Evolutionary conservation across 495 filamentous ascomycete genomes (phyloP).

Genomic region (Hyphodiscus hymeniophilus): DNA sequence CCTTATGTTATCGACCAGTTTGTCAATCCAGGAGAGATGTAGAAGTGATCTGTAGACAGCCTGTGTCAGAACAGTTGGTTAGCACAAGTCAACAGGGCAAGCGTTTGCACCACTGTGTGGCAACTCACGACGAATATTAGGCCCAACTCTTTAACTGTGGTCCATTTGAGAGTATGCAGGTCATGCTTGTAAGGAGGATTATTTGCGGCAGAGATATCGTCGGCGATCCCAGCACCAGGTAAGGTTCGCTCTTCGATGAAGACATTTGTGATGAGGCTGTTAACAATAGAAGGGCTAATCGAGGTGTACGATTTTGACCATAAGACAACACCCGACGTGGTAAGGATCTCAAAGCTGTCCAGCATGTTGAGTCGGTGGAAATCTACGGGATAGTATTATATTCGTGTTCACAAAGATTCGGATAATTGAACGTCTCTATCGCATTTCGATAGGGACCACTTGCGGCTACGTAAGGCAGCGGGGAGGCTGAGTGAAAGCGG

Average conservation of each 20-base stretch:
- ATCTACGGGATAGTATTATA: background rate
- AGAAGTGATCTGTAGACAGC: slow-evolving; percentile 94
- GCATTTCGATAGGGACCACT: background rate
- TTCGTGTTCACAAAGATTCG: background rate
- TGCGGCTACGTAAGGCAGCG: background rate
- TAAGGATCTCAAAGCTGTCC: slow-evolving; percentile 92
- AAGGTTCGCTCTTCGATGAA: slow-evolving; percentile 89
- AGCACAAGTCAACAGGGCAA: slow-evolving; percentile 5
- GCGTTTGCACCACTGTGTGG: background rate
- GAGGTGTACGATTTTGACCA: slow-evolving; percentile 86
- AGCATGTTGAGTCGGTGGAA: slow-evolving; percentile 50
- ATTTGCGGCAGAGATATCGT: slow-evolving; percentile 44
- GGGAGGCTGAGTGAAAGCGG: background rate
- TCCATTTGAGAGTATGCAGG: slow-evolving; percentile 93
- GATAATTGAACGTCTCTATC: background rate
- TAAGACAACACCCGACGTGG: slow-evolving; percentile 90
- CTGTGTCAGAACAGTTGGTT: slow-evolving; percentile 34
- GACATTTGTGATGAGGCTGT: slow-evolving; percentile 90
- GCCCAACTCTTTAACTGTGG: slow-evolving; percentile 79
- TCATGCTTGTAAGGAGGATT: slow-evolving; percentile 80
- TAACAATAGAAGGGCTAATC: slow-evolving; percentile 74
- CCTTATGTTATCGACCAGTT: slow-evolving; percentile 87
- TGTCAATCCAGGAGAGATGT: slow-evolving; percentile 94
- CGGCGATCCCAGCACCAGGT: slow-evolving; percentile 48
- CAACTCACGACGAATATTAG: slow-evolving; percentile 86